Percentiles rank a stretch among this genome's conserved stretches.
These are phyloP conservation scores for Picochlorum sp. DNA, from an alignment of 139 green algal genomes.

Conservation along the genomic window DNA sequence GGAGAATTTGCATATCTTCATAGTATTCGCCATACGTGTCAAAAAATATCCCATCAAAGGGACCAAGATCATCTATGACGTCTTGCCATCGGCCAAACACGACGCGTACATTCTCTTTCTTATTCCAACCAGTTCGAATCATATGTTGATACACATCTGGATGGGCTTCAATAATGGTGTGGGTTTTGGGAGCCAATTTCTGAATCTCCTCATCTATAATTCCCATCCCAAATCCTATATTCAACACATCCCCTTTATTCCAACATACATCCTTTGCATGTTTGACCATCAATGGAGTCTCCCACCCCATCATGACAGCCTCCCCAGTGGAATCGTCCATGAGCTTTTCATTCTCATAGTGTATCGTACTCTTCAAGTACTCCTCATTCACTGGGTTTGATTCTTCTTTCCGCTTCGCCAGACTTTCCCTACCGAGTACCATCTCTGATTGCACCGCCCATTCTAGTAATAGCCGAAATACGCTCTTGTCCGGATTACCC, in stretches of 20 bases:
- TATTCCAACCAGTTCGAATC: constrained; percentile 63
- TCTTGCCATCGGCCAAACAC: constrained; percentile 87
- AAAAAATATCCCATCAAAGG: constrained; percentile 91
- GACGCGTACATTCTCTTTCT: constrained; percentile 65
- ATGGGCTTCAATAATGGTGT: constrained; percentile 95
- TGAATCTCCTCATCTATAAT: constrained; percentile 79
- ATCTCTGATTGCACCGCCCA: constrained; percentile 29
- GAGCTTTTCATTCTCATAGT: constrained; percentile 34
- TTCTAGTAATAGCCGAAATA: constrained; percentile 25
- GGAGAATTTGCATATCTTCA: constrained; percentile 62
- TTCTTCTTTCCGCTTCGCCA: constrained; percentile 9
- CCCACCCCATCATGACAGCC: constrained; percentile 97
- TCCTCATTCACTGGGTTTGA: constrained; percentile 13
- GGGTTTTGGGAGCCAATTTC: constrained; percentile 26
- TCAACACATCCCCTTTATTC: constrained; percentile 68
- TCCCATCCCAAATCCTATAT: constrained; percentile 93
- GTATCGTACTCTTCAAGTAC: constrained; percentile 18
- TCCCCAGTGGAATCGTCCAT: constrained; percentile 71
- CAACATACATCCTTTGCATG: constrained; percentile 71
- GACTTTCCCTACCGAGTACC: constrained; percentile 11
- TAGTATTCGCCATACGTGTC: constrained; percentile 80
- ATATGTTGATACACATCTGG: constrained; percentile 77
- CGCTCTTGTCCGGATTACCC: background rate
- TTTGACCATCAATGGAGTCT: constrained; percentile 81
- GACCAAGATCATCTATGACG: constrained; percentile 38